Conservation (phyloP, 1,284 basidiomycete species). For the Sutorius eximius region DNA sequence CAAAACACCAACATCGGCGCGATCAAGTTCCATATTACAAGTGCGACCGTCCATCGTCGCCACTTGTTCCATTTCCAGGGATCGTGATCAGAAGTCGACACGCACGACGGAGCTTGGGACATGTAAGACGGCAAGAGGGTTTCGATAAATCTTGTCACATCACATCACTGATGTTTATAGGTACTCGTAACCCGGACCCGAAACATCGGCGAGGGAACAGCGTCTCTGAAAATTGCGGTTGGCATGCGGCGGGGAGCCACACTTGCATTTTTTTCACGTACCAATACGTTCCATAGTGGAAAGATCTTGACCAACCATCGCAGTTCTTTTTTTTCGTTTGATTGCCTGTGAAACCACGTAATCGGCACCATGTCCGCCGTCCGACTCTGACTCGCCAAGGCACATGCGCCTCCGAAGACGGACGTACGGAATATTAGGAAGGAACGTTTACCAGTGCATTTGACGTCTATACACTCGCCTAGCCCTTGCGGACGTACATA, state of each 20-base stretch:
- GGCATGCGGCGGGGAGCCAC: not conserved
- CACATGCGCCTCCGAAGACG: not conserved
- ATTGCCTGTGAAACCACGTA: conserved; percentile 15
- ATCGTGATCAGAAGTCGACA: conserved; percentile 21
- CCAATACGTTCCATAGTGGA: not conserved
- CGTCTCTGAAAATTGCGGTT: conserved; percentile 5
- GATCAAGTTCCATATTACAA: conserved; percentile 28
- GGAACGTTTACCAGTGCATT: not conserved
- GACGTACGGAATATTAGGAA: not conserved
- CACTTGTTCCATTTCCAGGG: conserved; percentile 28
- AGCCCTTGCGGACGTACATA: too few relatives aligned
- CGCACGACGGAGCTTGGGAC: conserved; percentile 20
- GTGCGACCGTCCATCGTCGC: conserved; percentile 26
- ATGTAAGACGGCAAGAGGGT: conserved; percentile 14
- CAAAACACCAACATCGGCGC: conserved; percentile 23
- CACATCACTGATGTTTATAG: not conserved
- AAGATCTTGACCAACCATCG: not conserved
- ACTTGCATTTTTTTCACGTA: conserved; percentile 2
- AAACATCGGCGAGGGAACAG: not conserved
- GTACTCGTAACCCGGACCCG: not conserved
- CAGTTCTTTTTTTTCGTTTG: not conserved
- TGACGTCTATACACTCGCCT: not conserved
- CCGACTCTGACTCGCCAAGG: not conserved
- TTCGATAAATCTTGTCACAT: not conserved
- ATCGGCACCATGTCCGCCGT: conserved; percentile 1